A percentile compares a stretch with the other conserved stretches of the same genome.
These are phyloP conservation scores for Hibiscus mutabilis DNA, from an alignment of 345 rosid species.

Conservation along the genomic window DNA sequence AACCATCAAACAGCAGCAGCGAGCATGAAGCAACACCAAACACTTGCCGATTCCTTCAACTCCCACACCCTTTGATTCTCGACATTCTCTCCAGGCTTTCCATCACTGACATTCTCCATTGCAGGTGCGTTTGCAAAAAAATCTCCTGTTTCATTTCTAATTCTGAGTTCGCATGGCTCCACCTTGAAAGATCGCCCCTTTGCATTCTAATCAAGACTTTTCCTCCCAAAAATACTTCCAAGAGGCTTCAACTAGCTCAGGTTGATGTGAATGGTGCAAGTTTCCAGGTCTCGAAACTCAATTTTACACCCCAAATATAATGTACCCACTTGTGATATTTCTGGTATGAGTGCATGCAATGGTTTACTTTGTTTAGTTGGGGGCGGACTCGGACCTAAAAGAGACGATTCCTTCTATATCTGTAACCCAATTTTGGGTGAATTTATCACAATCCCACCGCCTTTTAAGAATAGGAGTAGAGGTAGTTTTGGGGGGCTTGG, in stretches of 20 bases:
- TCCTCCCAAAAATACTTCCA: background rate
- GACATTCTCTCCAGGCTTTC: background rate
- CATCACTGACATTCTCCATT: background rate
- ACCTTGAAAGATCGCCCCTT: conserved; percentile 3
- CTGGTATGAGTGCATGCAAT: conserved; percentile 10
- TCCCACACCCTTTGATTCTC: no score
- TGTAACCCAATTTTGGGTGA: conserved; percentile 17
- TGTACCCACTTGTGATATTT: background rate
- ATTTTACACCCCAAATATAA: background rate
- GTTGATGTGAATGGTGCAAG: background rate
- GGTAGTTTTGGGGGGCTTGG: conserved; percentile 9
- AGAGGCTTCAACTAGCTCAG: conserved; percentile 3
- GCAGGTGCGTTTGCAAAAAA: conserved; percentile 7
- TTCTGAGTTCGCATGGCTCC: conserved; percentile 9
- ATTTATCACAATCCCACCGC: background rate
- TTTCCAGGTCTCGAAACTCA: background rate
- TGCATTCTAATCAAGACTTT: conserved; percentile 11
- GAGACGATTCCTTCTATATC: background rate
- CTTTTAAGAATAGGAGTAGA: background rate
- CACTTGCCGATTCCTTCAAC: no score
- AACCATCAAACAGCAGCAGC: no score
- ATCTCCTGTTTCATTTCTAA: conserved; percentile 7
- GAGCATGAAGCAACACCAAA: no score
- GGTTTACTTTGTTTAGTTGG: conserved; percentile 15
- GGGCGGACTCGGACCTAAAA: background rate